Conservation (phyloP, 1,139 yeast species). For the Lodderomyces oxycetoniae region DNA sequence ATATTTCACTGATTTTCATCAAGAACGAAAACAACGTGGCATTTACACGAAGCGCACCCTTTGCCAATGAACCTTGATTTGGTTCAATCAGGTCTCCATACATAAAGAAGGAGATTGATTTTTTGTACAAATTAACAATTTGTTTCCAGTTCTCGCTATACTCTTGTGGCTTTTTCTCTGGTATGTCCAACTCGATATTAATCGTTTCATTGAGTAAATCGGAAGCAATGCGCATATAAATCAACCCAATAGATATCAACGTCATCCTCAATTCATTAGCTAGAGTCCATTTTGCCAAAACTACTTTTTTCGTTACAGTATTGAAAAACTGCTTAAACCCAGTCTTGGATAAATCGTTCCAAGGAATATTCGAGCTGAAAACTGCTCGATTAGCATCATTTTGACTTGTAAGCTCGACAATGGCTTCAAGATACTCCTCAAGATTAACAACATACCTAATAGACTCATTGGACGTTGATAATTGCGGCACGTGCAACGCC, state of each 20-base stretch:
- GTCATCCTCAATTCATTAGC: conserved; percentile 27
- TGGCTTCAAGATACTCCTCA: conserved; percentile 30
- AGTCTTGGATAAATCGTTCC: conserved; percentile 13
- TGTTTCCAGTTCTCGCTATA: conserved; percentile 34
- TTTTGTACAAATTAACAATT: conserved; percentile 30
- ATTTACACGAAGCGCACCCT: conserved; percentile 9
- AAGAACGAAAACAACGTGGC: conserved; percentile 20
- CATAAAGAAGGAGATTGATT: conserved; percentile 24
- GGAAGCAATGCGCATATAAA: conserved; percentile 34
- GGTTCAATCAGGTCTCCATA: conserved; percentile 18
- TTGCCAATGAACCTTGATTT: not conserved
- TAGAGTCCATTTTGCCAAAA: conserved; percentile 24
- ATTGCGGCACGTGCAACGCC: conserved; percentile 14
- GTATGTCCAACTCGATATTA: conserved; percentile 18
- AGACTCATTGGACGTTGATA: conserved; percentile 26
- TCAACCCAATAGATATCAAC: conserved; percentile 23
- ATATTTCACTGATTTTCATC: conserved; percentile 26
- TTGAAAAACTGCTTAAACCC: conserved; percentile 2
- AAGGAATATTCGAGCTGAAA: conserved; percentile 15
- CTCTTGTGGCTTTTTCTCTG: conserved; percentile 9
- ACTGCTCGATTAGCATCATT: conserved; percentile 1
- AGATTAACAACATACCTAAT: conserved; percentile 29
- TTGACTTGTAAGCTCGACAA: conserved; percentile 14
- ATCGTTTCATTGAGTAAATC: conserved; percentile 35
- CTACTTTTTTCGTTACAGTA: conserved; percentile 4